phyloP scores from a whole-genome alignment of 2,329 filamentous ascomycete genomes.

The Mycosphaerella sp. region DNA sequence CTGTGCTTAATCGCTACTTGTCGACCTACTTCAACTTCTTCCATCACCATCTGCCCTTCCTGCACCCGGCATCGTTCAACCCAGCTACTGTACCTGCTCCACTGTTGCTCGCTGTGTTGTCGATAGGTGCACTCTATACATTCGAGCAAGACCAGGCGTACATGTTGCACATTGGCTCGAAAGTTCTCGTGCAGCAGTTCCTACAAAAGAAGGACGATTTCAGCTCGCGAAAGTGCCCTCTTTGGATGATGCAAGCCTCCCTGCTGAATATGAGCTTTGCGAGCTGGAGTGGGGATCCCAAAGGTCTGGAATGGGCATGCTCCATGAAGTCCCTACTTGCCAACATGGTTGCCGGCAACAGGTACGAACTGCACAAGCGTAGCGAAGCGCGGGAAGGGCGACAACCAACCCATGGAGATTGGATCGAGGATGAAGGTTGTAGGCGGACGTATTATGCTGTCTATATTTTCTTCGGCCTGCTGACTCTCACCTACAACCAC shows the following conservation, averaged over 20 bases:
- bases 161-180: conserved; percentile 94
- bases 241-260: conserved; percentile 98
- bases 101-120: conserved; percentile 79
- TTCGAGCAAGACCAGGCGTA: conserved; percentile 97
- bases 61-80: conserved; percentile 86
- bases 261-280: conserved; percentile 98
- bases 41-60: conserved; percentile 91
- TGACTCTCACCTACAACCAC: conserved; percentile 95
- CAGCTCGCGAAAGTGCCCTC: conserved; percentile 90
- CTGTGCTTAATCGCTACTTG: conserved; percentile 82
- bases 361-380: conserved; percentile 90
- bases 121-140: conserved; percentile 91
- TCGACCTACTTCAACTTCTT: conserved; percentile 96
- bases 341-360: conserved; percentile 97
- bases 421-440: conserved; percentile 96
- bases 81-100: conserved; percentile 74
- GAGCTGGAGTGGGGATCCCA: conserved; percentile 97
- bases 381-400: conserved; percentile 76
- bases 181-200: conserved; percentile 94
- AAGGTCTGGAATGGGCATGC: conserved; percentile 96
- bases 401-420: conserved; percentile 74
- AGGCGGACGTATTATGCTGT: conserved; percentile 96
- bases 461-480: conserved; percentile 95
- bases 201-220: conserved; percentile 98
- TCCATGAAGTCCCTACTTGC: conserved; percentile 97